Base-by-base conservation (phyloP, 306 rosid genomes). In the Cicer pinnatifidum region DNA sequence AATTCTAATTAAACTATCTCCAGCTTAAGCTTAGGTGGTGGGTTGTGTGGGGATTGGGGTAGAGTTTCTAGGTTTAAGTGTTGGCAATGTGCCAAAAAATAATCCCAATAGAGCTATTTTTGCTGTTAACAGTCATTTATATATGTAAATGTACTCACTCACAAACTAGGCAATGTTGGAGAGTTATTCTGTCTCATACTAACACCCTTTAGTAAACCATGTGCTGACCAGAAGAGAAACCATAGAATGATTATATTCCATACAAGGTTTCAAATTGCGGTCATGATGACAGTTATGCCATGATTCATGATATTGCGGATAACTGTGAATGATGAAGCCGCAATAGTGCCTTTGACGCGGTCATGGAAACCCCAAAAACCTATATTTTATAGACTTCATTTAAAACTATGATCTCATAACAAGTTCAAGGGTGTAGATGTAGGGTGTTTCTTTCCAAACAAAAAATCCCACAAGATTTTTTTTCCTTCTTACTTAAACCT, bases 51-150 rank as follows among this genome's bases (percentile, higher is more conserved):
- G 48, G 50, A 57, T 38, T 38, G 3, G 44, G 46, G 56, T 75
- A 65, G 80, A 23, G 75, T 45, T 39, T 38, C n/a, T 79, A 47
- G 48, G 71, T 58, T 67, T 48, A 38, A 66, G 15, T 66, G 50
- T 50, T 23, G 43, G 44, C 69, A 52, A 11, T 33, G 11, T 11
- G 50, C 70, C 5, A 19, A 46, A 59, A 11, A 19, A 1, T 12
- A 1, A n/a, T n/a, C 13, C 62, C 13, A 41, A 20, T 11, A n/a
- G 23, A 76, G 75, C 15, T 51, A 40, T 1, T 63, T 47, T 39
- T 72, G n/a, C 6, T 66, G 23, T 68, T 37, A 41, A 65, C 67
- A 59, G 64, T 28, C 9, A 11, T 58, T 58, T 57, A 23, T 57
- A 57, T 10, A 23, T 23, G 63, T 23, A 57, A 5, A 23, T 23